These are phyloP conservation scores for Desmodesmus armatus DNA, from an alignment of 139 green algal genomes.

Conservation along the genomic window DNA sequence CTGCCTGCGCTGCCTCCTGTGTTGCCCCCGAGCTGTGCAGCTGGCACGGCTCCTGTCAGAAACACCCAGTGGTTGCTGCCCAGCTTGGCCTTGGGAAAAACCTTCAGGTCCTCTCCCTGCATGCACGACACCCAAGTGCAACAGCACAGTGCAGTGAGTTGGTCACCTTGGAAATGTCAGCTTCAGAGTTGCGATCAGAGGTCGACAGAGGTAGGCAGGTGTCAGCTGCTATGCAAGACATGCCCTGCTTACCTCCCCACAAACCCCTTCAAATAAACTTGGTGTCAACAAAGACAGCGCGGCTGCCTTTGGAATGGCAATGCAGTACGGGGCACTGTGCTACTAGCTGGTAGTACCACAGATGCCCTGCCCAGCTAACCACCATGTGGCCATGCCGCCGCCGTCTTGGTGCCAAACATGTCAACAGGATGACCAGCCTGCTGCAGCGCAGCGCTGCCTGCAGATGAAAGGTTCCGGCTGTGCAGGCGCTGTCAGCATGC, in stretches of 20 bases:
- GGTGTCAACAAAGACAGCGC: too few relatives aligned
- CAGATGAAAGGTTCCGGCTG: too few relatives aligned
- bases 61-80: conserved; percentile 42
- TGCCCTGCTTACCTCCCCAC: background rate
- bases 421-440: background rate
- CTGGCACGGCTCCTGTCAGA: background rate
- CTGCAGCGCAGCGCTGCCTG: background rate
- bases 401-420: too few relatives aligned
- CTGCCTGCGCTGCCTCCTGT: too few relatives aligned
- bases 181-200: background rate
- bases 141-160: background rate
- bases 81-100: conserved; percentile 17
- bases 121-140: background rate
- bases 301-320: too few relatives aligned
- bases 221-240: background rate
- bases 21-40: background rate
- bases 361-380: background rate
- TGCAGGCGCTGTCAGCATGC: too few relatives aligned
- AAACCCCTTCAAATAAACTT: background rate
- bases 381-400: background rate
- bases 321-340: background rate
- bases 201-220: background rate
- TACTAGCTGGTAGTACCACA: too few relatives aligned
- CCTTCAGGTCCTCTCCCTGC: conserved; percentile 36
- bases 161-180: background rate